Percentiles rank a stretch among this genome's conserved stretches.
Conservation (phyloP, 495 filamentous ascomycete species). For the Staphylotrichum longicolle region DNA sequence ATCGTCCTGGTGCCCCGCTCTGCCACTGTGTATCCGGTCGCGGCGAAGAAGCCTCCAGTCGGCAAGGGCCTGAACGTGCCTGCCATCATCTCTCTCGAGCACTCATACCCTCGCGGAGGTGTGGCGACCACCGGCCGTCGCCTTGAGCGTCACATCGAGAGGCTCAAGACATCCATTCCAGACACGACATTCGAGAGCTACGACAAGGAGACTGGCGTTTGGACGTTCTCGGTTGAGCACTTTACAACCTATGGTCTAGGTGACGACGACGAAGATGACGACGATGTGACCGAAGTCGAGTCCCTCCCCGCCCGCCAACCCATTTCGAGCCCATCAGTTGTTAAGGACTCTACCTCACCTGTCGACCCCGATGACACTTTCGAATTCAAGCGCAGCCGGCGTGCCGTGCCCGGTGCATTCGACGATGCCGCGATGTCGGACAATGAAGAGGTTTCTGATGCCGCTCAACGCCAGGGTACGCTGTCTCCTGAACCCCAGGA, state of each 20-base stretch:
- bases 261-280: constrained; percentile 77
- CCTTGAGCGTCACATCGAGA: constrained; percentile 76
- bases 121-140: constrained; percentile 34
- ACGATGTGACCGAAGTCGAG: constrained; percentile 65
- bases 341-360: constrained; percentile 31
- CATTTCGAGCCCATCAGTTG: constrained; percentile 20
- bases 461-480: constrained; percentile 68
- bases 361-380: constrained; percentile 73
- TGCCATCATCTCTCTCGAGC: constrained; percentile 76
- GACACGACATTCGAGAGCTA: constrained; percentile 82
- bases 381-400: constrained; percentile 68
- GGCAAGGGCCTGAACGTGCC: constrained; percentile 92
- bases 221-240: constrained; percentile 89
- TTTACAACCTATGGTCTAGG: constrained; percentile 95
- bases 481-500: constrained; percentile 84
- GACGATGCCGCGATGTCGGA: constrained; percentile 55
- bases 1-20: constrained; percentile 70
- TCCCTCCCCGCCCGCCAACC: neutral
- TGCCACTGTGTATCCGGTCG: constrained; percentile 81
- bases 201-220: constrained; percentile 71
- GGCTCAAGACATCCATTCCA: constrained; percentile 64
- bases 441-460: constrained; percentile 38
- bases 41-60: constrained; percentile 68
- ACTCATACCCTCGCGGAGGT: constrained; percentile 79
- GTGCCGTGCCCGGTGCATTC: constrained; percentile 75